Evolutionary conservation across 495 filamentous ascomycete genomes (phyloP), one percentile per base, ranked within the genome.

Genomic region (Aspergillus homomorphus): DNA sequence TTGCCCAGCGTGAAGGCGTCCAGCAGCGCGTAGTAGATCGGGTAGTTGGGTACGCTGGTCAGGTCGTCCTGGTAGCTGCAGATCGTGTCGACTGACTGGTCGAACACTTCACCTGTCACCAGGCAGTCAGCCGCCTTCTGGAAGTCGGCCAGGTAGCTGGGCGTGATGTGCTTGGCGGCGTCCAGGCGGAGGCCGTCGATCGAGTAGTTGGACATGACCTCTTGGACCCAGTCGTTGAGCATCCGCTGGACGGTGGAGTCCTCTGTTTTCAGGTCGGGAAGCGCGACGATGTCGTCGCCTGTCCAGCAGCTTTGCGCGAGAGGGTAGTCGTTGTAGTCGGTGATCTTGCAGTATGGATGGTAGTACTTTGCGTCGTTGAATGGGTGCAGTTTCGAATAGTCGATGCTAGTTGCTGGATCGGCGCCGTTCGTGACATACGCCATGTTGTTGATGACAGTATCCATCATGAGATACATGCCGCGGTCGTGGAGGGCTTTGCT

Each of bases 101-200:
- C 62, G 43, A 54, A 64, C 4, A 64, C 58, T 30, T 64, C 62
- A 10, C 62, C 62, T 15, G 57, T 60, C n/a, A 64, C 55, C 26
- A 64, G 60, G 0, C 38, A 45, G 45, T 55, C 42, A 15, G 61
- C 54, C 23, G 61, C 57, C 44, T 49, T 42, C 51, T 61, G 51
- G 64, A 91, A 92, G 3, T 65, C 73, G 0, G 78, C 64, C 69
- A 84, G 87, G 69, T 90, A 93, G 14, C 71, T 73, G n/a, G 81
- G 80, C 56, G 83, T 80, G 44, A 90, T 82, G 60, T 92, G 85
- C 64, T 89, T 89, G 18, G 82, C 86, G 14, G 86, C 89, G 63
- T 93, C 90, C 30, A 93, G 77, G 41, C 90, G 84, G 24, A 95
- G 76, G 0, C 88, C 90, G 64, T 95, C 90, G 60, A 94, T 86